Percentiles rank a stretch among this genome's conserved stretches.
Conservation (phyloP, 345 rosid genomes). For the Citrus medica region DNA sequence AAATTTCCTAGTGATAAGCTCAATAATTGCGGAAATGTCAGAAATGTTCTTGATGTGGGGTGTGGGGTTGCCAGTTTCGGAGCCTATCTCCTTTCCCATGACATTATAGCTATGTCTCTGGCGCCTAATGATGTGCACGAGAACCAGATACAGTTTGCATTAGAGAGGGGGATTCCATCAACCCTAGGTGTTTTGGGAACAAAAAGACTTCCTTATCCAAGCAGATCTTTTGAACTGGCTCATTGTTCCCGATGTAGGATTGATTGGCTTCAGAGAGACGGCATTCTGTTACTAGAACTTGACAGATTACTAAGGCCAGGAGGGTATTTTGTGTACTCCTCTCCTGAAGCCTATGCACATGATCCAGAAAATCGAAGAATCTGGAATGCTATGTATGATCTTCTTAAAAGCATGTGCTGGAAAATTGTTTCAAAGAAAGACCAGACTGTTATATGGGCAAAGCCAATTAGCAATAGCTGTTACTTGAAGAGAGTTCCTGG, state of each 20-base stretch:
- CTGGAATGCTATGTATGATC: constrained; percentile 78
- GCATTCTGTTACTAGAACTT: constrained; percentile 84
- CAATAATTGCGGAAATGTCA: constrained; percentile 69
- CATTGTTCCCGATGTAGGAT: constrained; percentile 97
- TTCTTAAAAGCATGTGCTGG: constrained; percentile 94
- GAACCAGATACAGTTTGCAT: constrained; percentile 96
- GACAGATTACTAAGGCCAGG: constrained; percentile 97
- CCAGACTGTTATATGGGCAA: constrained; percentile 94
- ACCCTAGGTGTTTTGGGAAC: constrained; percentile 95
- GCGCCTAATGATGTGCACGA: constrained; percentile 99
- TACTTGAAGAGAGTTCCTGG: constrained; percentile 68
- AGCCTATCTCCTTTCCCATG: constrained; percentile 84
- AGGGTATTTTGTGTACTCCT: constrained; percentile 92
- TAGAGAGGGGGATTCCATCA: constrained; percentile 95
- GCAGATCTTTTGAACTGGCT: constrained; percentile 94
- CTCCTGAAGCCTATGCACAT: constrained; percentile 96
- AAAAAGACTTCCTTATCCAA: constrained; percentile 93
- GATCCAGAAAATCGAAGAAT: constrained; percentile 81
- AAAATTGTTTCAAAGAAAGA: constrained; percentile 62
- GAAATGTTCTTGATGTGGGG: constrained; percentile 95
- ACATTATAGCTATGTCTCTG: constrained; percentile 85
- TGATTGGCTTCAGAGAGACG: constrained; percentile 98
- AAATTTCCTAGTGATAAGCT: constrained; percentile 89
- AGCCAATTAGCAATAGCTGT: constrained; percentile 82
- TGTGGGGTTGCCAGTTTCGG: constrained; percentile 99